Evolutionary conservation across 176 grass and related monocot species (phyloP), one percentile per base, ranked within the genome.

Genomic region (Melocanna baccifera): DNA sequence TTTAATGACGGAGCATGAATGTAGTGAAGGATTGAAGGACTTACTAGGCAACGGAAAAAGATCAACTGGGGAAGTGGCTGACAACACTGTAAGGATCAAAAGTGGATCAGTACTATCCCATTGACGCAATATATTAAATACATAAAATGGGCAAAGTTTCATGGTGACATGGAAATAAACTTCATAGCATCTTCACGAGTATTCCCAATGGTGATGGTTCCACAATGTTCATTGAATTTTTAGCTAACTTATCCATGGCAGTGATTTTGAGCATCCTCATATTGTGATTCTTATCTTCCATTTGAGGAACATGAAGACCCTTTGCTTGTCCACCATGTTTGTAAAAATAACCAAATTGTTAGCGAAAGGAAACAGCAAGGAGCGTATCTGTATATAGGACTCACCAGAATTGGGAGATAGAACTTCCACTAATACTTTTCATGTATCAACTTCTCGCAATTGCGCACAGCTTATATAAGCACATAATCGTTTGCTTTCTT

Each of bases 221-320:
- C 81, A 98, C 37, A 78, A 98, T 98, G 29, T 98, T 95, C 96
- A 98, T 95, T 63, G 93, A 95, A 92, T 94, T 95, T 62, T 89
- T 84, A 71, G 94, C 61, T 51, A 98, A 85, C 82, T 98, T 91
- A 74, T 94, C 77, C 80, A 91, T 90, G 53, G 86, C 76, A 34
- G 91, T 94, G 53, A 98, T 95, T 88, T 85, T 95, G 63, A 95
- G 62, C 93, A 95, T 98, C 81, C 86, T 69, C 96, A 98, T 98
- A 80, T 98, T 86, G 58, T 91, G 91, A 83, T 98, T 95, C 72
- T 92, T 98, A 83, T 98, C 93, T 75, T 98, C 96, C 34, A 98
- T 86, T 34, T 89, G 71, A 88, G 93, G 96, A 73, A 95, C 96
- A 87, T 98, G 94, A 69, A 98, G 70, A 47, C 83, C 88, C 88